phyloP scores from a whole-genome alignment of 805 yeast species.

The Wickerhamomyces bisporus region DNA sequence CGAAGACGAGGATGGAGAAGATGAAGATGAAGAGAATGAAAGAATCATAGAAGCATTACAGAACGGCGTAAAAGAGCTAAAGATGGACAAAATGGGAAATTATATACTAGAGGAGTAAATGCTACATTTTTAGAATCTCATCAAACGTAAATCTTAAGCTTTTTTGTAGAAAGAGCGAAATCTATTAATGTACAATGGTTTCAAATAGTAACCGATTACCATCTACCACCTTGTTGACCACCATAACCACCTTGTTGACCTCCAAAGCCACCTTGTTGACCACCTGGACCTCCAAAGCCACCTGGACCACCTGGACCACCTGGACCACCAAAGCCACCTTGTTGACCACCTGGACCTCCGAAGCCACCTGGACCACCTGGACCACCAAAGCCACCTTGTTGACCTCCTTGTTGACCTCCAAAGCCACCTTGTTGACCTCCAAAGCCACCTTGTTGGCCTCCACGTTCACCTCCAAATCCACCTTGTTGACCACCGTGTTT shows the following conservation, averaged over 20 bases:
- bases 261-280: slow-evolving; percentile 6
- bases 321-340: slow-evolving; percentile 18
- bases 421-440: slow-evolving; percentile 20
- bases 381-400: slow-evolving; percentile 22
- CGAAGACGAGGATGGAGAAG: slow-evolving; percentile 33
- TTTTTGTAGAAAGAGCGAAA: background rate
- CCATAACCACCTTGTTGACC: slow-evolving; percentile 6
- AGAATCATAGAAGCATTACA: slow-evolving; percentile 68
- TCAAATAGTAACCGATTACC: slow-evolving; percentile 2
- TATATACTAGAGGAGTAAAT: slow-evolving; percentile 51
- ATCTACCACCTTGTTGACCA: slow-evolving; percentile 10
- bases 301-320: slow-evolving; percentile 11
- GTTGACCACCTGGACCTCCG: slow-evolving; percentile 13
- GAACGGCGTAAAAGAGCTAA: slow-evolving; percentile 56
- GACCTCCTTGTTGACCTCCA: slow-evolving; percentile 16
- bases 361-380: slow-evolving; percentile 15
- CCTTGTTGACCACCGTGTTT: slow-evolving; percentile 6
- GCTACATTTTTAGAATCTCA: background rate
- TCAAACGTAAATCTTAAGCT: too few relatives aligned
- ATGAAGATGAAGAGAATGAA: slow-evolving; percentile 43
- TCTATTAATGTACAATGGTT: too few relatives aligned
- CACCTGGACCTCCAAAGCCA: slow-evolving; percentile 8
- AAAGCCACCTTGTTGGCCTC: slow-evolving; percentile 11
- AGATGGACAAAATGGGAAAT: slow-evolving; percentile 80
- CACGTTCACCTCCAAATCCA: slow-evolving; percentile 9